Evolutionary conservation across 345 rosid genomes (phyloP), one percentile per base, ranked within the genome.

Genomic region (Eucalyptus polybractea): DNA sequence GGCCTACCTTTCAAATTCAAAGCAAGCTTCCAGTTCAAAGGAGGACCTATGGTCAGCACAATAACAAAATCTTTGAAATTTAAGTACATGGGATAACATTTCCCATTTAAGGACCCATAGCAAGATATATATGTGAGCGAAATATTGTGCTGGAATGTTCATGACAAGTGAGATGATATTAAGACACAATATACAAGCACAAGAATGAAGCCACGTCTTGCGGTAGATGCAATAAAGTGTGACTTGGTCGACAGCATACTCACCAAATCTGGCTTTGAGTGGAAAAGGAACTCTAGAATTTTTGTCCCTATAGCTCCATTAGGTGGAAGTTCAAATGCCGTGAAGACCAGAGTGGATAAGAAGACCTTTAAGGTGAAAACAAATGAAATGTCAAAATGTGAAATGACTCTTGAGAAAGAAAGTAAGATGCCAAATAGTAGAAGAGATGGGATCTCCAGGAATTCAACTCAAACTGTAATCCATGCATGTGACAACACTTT

Each of bases 271-370:
- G 97, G 53, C 94, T 97, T 94, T 15, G 99, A 97, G 92, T 97
- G 98, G 92, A 97, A 97, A 87, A 97, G 97, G 91, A 97, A 97
- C 93, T 97, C 93, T 22, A 97, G 93, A 88, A 97, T 94, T 93
- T 88, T 95, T 81, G 99, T 97, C 90, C 99, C 99, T 40, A 97
- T 90, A 56, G 99, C 99, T 49, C 96, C 98, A 90, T 97, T 97
- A 89, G 99, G 99, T 81, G 99, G 99, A 92, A 97, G 99, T 92
- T 97, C 99, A 93, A 97, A 97, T 60, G 99, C 98, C 8, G 99
- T 94, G 93, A 97, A 97, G 86, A 97, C 99, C 90, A 97, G 97
- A 47, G 99, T 97, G 88, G 96, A 97, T 89, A 97, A 89, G 90
- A 97, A 88, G 91, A 97, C 99, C 99, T 97, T 95, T 92, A 92